phyloP scores from a whole-genome alignment of 176 grass and related monocot genomes.

The Oryza officinalis region DNA sequence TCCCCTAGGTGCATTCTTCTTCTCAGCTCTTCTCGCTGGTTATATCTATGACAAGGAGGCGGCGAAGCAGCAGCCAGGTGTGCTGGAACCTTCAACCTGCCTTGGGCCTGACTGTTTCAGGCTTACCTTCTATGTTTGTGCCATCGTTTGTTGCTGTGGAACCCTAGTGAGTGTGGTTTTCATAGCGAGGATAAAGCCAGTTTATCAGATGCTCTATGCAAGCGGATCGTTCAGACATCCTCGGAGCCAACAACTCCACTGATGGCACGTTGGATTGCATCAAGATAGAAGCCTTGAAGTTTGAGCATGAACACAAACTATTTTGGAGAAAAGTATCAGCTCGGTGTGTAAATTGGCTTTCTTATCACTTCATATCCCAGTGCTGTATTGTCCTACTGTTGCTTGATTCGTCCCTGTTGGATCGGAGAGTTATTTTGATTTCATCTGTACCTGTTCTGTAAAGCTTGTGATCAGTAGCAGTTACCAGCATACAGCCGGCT shows the following conservation, averaged over 20 bases:
- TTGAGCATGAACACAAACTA: not conserved
- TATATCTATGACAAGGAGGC: slow-evolving; percentile 87
- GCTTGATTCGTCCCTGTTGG: slow-evolving; percentile 12
- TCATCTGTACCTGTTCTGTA: slow-evolving; percentile 26
- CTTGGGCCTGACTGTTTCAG: slow-evolving; percentile 83
- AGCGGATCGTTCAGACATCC: slow-evolving; percentile 77
- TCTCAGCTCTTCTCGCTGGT: slow-evolving; percentile 85
- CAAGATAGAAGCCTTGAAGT: not conserved
- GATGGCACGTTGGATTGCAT: slow-evolving; percentile 14
- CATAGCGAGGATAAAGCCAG: slow-evolving; percentile 70
- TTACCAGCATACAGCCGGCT: not conserved
- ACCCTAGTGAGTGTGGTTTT: slow-evolving; percentile 61
- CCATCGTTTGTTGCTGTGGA: slow-evolving; percentile 67
- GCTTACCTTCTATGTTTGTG: slow-evolving; percentile 68
- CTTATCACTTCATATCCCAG: not conserved
- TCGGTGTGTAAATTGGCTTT: not conserved
- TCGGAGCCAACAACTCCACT: slow-evolving; percentile 59
- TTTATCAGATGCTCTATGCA: slow-evolving; percentile 90
- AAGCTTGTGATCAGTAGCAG: not conserved
- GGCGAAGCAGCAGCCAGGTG: slow-evolving; percentile 58
- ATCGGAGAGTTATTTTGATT: not conserved
- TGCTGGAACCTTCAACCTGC: slow-evolving; percentile 51
- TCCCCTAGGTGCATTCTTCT: slow-evolving; percentile 81
- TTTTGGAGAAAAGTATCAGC: slow-evolving; percentile 4
- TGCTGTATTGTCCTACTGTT: slow-evolving; percentile 1